A percentile compares a stretch with the other conserved stretches of the same genome.
phyloP scores from a whole-genome alignment of 306 rosid species.

The Herpetospermum pedunculosum region DNA sequence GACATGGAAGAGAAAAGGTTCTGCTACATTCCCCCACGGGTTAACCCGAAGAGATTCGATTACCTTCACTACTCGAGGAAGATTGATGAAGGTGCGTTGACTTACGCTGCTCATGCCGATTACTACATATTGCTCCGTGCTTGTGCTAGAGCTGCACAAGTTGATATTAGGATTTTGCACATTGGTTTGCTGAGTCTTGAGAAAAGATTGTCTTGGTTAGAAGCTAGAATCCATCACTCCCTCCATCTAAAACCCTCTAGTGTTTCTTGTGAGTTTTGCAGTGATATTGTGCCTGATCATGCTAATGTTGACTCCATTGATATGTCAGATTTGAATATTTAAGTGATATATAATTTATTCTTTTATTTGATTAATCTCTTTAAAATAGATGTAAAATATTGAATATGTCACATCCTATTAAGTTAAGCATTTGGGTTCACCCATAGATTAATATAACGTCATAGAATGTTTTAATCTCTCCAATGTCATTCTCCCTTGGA shows the following conservation, averaged over 20 bases:
- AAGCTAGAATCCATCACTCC: conserved; percentile 34
- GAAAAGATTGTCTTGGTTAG: conserved; percentile 69
- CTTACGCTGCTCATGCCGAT: conserved; percentile 77
- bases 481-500: too few relatives aligned
- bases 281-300: conserved; percentile 17
- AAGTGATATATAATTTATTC: too few relatives aligned
- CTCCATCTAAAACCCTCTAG: conserved; percentile 34
- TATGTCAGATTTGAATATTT: background rate
- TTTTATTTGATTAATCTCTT: too few relatives aligned
- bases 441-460: too few relatives aligned
- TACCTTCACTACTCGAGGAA: conserved; percentile 72
- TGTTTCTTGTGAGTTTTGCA: conserved; percentile 52
- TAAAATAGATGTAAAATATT: too few relatives aligned
- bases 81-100: conserved; percentile 42
- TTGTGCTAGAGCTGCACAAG: conserved; percentile 56
- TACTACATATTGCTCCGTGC: conserved; percentile 78
- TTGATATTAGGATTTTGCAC: conserved; percentile 64
- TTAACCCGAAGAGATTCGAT: conserved; percentile 24
- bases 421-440: too few relatives aligned
- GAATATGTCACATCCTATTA: too few relatives aligned
- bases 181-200: conserved; percentile 58
- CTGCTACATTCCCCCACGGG: conserved; percentile 54
- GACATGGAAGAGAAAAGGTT: conserved; percentile 86
- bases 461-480: too few relatives aligned
- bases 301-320: conserved; percentile 20